A percentile compares a stretch with the other conserved stretches of the same genome.
These are phyloP conservation scores for Flaveria linearis DNA, from an alignment of 129 eudicot species.

Conservation along the genomic window DNA sequence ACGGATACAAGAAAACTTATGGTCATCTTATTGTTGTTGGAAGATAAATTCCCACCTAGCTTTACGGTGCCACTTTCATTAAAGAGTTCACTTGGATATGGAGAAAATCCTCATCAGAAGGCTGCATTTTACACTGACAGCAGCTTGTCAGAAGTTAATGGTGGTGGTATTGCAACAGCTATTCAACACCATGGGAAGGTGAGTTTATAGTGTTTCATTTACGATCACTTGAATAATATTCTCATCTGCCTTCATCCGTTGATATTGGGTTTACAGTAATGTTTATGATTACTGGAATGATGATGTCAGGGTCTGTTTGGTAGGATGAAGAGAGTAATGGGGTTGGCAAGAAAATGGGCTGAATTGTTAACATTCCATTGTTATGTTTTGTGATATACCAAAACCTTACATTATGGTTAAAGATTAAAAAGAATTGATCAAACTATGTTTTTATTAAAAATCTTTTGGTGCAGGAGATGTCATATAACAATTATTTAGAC, in stretches of 20 bases:
- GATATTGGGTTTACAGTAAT: neutral
- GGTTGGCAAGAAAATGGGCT: too few relatives aligned
- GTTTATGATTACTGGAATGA: too few relatives aligned
- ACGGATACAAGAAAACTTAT: conserved; percentile 1
- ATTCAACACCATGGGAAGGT: conserved; percentile 98
- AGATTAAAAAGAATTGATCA: too few relatives aligned
- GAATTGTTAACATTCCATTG: too few relatives aligned
- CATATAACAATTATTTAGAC: too few relatives aligned
- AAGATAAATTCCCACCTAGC: conserved; percentile 79
- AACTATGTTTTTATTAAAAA: too few relatives aligned
- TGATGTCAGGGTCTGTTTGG: too few relatives aligned
- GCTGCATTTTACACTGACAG: conserved; percentile 92
- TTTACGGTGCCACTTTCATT: conserved; percentile 71
- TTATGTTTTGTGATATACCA: too few relatives aligned
- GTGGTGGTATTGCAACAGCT: conserved; percentile 97
- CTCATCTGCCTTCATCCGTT: neutral
- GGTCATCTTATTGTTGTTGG: conserved; percentile 25
- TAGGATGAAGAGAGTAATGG: too few relatives aligned
- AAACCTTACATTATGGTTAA: too few relatives aligned
- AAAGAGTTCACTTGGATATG: conserved; percentile 87
- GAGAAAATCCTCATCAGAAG: conserved; percentile 98
- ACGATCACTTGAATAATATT: neutral
- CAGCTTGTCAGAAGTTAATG: conserved; percentile 85
- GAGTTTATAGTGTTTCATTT: neutral
- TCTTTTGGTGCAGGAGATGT: too few relatives aligned